These are phyloP conservation scores for Kwoniella bestiolae DNA, from an alignment of 768 basidiomycete species.

Conservation along the genomic window DNA sequence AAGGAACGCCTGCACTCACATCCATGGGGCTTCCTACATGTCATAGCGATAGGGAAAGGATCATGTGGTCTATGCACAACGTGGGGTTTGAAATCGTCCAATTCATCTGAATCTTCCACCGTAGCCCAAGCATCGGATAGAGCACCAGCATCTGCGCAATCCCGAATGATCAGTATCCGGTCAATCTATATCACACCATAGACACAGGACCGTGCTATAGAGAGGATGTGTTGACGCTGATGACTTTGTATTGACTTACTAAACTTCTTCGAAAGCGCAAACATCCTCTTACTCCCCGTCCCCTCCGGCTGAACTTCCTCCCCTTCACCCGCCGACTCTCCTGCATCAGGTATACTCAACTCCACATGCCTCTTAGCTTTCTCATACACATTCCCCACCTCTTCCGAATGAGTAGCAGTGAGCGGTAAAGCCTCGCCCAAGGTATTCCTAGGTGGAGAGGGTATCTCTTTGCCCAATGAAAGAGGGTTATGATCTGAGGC, in stretches of 20 bases:
- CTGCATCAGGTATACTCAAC: not conserved
- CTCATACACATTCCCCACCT: constrained; percentile 14
- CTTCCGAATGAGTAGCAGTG: constrained; percentile 20
- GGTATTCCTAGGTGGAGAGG: not conserved
- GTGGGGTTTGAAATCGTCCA: constrained; percentile 68
- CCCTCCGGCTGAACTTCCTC: constrained; percentile 40
- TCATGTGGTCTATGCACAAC: constrained; percentile 66
- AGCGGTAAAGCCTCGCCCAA: constrained; percentile 21
- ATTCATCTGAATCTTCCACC: constrained; percentile 58
- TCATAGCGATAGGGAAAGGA: constrained; percentile 69
- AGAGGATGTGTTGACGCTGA: no score
- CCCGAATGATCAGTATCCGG: not conserved
- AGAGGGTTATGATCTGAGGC: not conserved
- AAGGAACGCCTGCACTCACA: constrained; percentile 53
- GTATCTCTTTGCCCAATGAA: not conserved
- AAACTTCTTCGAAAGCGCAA: constrained; percentile 54
- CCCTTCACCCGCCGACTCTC: not conserved
- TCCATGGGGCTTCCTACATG: constrained; percentile 68
- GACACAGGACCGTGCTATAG: no score
- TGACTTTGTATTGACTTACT: constrained; percentile 43
- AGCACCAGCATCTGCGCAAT: constrained; percentile 52
- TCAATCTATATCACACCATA: not conserved
- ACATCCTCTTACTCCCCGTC: constrained; percentile 51
- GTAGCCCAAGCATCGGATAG: constrained; percentile 59
- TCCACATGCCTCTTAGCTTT: constrained; percentile 16